Evolutionary conservation across 1,284 basidiomycete genomes (phyloP).

Genomic region (Ustilago curta): DNA sequence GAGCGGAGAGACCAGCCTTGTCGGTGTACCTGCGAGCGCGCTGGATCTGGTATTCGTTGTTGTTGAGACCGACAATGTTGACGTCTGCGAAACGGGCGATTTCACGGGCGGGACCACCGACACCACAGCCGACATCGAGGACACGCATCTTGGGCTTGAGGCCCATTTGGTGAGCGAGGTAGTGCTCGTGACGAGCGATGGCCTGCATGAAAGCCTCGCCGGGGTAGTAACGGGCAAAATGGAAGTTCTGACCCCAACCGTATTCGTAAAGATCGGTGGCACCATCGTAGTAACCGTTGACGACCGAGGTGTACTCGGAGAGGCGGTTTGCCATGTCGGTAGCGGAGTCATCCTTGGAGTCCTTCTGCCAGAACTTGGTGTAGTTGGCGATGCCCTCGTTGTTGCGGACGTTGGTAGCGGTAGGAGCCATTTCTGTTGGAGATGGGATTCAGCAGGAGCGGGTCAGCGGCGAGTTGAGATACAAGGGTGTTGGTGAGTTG

Average conservation of each 20-base stretch:
- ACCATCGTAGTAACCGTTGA: conserved; percentile 97
- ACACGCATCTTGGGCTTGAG: conserved; percentile 88
- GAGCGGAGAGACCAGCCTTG: conserved; percentile 80
- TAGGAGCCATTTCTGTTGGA: conserved; percentile 46
- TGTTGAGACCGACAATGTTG: conserved; percentile 89
- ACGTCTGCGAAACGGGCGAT: conserved; percentile 92
- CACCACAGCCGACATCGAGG: conserved; percentile 97
- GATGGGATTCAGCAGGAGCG: background rate
- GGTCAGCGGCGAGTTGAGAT: background rate
- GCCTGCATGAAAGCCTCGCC: conserved; percentile 87
- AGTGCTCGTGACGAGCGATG: conserved; percentile 96
- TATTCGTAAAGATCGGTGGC: conserved; percentile 98
- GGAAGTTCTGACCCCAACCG: conserved; percentile 92
- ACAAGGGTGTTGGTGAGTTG: background rate
- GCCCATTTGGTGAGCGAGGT: conserved; percentile 78
- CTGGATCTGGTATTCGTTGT: conserved; percentile 94
- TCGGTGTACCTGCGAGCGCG: conserved; percentile 87
- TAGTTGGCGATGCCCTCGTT: conserved; percentile 88
- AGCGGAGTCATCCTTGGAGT: conserved; percentile 79
- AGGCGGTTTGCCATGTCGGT: conserved; percentile 81
- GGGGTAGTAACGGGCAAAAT: conserved; percentile 97
- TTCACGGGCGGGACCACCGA: conserved; percentile 95
- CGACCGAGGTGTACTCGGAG: conserved; percentile 88
- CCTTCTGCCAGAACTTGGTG: conserved; percentile 92
- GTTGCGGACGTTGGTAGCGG: conserved; percentile 78